Evolutionary conservation across 2,329 filamentous ascomycete species (phyloP), one percentile per base, ranked within the genome.

Genomic region (Periglandula ipomoeae): DNA sequence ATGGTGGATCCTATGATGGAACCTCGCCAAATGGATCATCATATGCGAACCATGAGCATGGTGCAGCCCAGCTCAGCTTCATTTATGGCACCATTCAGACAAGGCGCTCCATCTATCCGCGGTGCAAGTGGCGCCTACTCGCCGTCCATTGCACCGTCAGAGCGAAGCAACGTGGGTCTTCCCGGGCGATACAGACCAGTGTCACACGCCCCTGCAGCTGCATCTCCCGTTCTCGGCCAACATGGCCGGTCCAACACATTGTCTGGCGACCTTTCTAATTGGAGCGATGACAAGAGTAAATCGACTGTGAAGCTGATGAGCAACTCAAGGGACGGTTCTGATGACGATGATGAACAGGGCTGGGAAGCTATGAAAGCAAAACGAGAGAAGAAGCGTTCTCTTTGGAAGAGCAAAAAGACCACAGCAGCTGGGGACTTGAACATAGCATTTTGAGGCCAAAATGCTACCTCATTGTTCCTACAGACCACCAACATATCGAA

Each of bases 181-280:
- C 89, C 93, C 8, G 84, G 88, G 27, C 82, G 93, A 40, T 98
- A 98, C 68, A 81, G 93, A 41, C 89, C 93, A 1, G 91, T 97
- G 1, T 89, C 87, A 0, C 84, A 85, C 38, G 71, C 76, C 48
- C 73, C 71, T 6, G 58, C 57, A 8, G 54, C 15, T 2, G 10
- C 57, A 0, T 58, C 49, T 59, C 67, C 40, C 54, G 61, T 53
- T 19, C 54, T 56, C 44, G 56, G 48, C 51, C 63, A 63, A 53
- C 58, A 52, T 7, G n/a, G 65, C 57, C 55, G 63, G 59, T 55
- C 62, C 55, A 60, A 51, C 55, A 64, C 61, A 42, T 65, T 66
- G 58, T 65, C 60, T 54, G 65, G 61, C 60, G 34, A 35, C 3
- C 39, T 52, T 4, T 47, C 62, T 58, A 58, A 62, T 61, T 50